Evolutionary conservation across 2,329 filamentous ascomycete species (phyloP).

Genomic region (Aspergillus pseudoterreus): DNA sequence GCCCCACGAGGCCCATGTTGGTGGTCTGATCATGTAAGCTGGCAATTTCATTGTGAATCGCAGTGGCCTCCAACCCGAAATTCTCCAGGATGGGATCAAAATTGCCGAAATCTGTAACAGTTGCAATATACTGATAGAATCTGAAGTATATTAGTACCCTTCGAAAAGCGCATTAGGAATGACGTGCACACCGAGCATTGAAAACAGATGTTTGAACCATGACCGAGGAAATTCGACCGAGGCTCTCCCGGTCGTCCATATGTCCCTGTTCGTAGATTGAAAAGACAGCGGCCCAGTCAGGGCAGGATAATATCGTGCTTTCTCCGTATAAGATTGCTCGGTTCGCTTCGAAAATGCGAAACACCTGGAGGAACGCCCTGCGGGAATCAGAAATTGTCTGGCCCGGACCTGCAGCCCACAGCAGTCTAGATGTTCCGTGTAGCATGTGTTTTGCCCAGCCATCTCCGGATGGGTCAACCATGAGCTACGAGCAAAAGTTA

Average conservation of each 20-base stretch:
- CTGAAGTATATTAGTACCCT: neutral
- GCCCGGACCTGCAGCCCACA: neutral
- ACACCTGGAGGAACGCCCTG: slow-evolving; percentile 2
- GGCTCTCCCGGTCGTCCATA: neutral
- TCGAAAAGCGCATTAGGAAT: neutral
- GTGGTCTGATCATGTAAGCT: neutral
- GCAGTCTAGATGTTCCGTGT: slow-evolving; percentile 2
- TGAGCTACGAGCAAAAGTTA: slow-evolving; percentile 1
- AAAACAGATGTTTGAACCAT: neutral
- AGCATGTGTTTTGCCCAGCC: slow-evolving; percentile 9
- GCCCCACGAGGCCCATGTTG: neutral
- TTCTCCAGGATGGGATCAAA: neutral
- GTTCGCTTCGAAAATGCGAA: slow-evolving; percentile 3
- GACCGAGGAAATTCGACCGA: neutral
- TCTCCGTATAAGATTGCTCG: slow-evolving; percentile 4
- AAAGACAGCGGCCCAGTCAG: neutral
- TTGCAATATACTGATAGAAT: neutral
- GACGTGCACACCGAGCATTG: neutral
- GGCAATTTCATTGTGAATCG: neutral
- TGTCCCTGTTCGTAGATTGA: neutral
- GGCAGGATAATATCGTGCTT: neutral
- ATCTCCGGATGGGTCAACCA: slow-evolving; percentile 5
- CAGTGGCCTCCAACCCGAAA: neutral
- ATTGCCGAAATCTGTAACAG: neutral
- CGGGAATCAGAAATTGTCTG: neutral